Base-by-base conservation (phyloP, 257 asterid species). In the Apocynum venetum region DNA sequence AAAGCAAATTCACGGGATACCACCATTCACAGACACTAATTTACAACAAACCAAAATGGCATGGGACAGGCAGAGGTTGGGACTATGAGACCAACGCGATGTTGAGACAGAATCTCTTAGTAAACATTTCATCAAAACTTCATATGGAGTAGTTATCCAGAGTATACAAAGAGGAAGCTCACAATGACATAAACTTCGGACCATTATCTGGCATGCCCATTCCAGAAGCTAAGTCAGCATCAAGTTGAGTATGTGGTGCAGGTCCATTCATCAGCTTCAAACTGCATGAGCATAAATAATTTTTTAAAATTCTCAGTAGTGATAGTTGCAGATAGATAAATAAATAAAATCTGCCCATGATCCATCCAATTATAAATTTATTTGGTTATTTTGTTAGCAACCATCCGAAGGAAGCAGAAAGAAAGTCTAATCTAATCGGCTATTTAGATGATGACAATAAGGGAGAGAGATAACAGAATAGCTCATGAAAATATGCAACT, bases 181-280 rank as follows among this genome's bases (percentile, higher is more conserved):
- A 83, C 53, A 10, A 84, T 11, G 89, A 67, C 97, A 95, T 91
- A 40, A 95, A 87, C 88, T 93, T 95, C 36, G 98, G 98, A 12
- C 98, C 99, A 74, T 95, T 91, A 80, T 95, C 98, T 0, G 98
- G 99, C 92, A 79, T 86, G 57, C 98, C 99, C 98, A 95, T 95
- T 53, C 99, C 98, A 84, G 92, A 97, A 71, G 98, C 98, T 43
- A 90, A 77, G 0, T 95, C 97, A 13, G 99, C 99, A 79, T 95
- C 97, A 35, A 93, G 81, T 80, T 93, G 99, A 3, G 92, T 89
- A 83, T 95, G 98, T 13, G 98, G 98, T 52, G 91, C 89, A 71
- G 96, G 92, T n/a, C 97, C 98, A 81, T 66, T 64, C 99, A 95
- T 90, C 76, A 78, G 73, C 89, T 93, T 95, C 83, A 93, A 25